A percentile compares a stretch with the other conserved stretches of the same genome.
These are phyloP conservation scores for Vitis vinifera DNA, from an alignment of 164 flowering plant genomes.

Conservation along the genomic window ASM3070453v1 NC_081816.1:7573001-7573500, in stretches of 20 bases:
- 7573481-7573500: too few relatives aligned
- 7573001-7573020: slow-evolving; percentile 15
- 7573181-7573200: slow-evolving; percentile 5
- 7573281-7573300: slow-evolving; percentile 21
- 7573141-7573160: slow-evolving; percentile 41
- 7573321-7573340: slow-evolving; percentile 24
- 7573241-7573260: neutral
- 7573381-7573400: slow-evolving; percentile 43
- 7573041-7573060: slow-evolving; percentile 26
- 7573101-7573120: slow-evolving; percentile 45
- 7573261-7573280: too few relatives aligned
- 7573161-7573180: slow-evolving; percentile 51
- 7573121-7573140: slow-evolving; percentile 33
- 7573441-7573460: slow-evolving; percentile 26
- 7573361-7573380: slow-evolving; percentile 40
- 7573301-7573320: slow-evolving; percentile 16
- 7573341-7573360: slow-evolving; percentile 38
- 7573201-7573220: neutral
- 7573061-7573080: slow-evolving; percentile 21
- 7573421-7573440: slow-evolving; percentile 45
- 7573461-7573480: neutral
- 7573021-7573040: neutral
- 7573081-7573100: slow-evolving; percentile 43
- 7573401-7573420: slow-evolving; percentile 35
- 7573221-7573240: neutral